phyloP scores from a whole-genome alignment of 2,329 filamentous ascomycete species.

The Beauveria bassiana region DNA sequence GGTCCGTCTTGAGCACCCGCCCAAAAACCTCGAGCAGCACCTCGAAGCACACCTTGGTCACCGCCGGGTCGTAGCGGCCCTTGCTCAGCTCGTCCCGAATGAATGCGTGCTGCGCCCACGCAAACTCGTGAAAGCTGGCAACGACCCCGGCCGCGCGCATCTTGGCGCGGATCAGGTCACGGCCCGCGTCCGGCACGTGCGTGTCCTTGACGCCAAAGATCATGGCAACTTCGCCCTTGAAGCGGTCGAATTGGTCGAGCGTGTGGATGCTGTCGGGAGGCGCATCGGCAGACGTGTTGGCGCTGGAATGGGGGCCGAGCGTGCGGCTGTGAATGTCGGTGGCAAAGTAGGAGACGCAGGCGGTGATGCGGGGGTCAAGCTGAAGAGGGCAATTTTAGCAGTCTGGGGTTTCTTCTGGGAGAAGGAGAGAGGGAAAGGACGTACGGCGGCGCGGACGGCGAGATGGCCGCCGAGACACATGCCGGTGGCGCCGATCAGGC shows the following conservation, averaged over 20 bases:
- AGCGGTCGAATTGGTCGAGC: conserved; percentile 49
- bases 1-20: conserved; percentile 66
- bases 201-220: conserved; percentile 90
- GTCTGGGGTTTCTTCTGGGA: background rate
- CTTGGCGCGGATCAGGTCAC: conserved; percentile 76
- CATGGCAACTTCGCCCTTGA: conserved; percentile 79
- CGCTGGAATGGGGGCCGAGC: conserved; percentile 53
- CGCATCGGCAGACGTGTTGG: conserved; percentile 35
- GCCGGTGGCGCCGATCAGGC: conserved; percentile 68
- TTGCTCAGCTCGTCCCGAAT: conserved; percentile 90
- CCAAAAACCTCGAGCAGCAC: conserved; percentile 82
- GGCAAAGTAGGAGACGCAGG: conserved; percentile 81
- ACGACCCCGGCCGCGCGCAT: conserved; percentile 66
- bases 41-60: conserved; percentile 84
- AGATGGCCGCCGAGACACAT: conserved; percentile 95
- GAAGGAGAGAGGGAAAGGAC: conserved; percentile 15
- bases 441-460: conserved; percentile 51
- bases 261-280: conserved; percentile 38
- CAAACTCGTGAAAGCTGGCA: conserved; percentile 81
- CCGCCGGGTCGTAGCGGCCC: conserved; percentile 83
- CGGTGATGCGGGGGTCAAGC: conserved; percentile 68
- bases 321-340: conserved; percentile 81
- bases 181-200: conserved; percentile 75
- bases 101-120: conserved; percentile 93
- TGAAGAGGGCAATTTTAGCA: conserved; percentile 17